phyloP scores from a whole-genome alignment of 305 asterid species.

The Fraxinus paxiana region DNA sequence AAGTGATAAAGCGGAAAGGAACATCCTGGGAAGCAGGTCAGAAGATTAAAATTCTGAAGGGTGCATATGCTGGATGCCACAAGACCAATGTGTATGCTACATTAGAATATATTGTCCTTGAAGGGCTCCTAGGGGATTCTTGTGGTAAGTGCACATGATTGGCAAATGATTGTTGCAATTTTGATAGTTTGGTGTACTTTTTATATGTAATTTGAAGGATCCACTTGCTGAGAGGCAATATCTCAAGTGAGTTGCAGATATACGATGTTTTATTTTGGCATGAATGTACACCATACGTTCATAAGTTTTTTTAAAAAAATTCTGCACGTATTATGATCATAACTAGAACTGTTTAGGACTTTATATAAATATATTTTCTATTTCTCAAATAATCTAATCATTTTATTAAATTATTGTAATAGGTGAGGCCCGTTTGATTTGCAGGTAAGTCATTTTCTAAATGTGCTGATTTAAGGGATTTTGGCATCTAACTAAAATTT shows the following conservation, averaged over 20 bases:
- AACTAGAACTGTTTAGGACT: neutral
- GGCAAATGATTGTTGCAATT: neutral
- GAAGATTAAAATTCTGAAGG: constrained; percentile 57
- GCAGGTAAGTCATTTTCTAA: constrained; percentile 50
- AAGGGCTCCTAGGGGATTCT: constrained; percentile 61
- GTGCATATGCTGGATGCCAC: constrained; percentile 59
- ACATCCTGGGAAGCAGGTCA: constrained; percentile 58
- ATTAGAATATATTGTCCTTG: constrained; percentile 58
- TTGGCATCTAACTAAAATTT: neutral
- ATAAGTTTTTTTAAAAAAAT: neutral
- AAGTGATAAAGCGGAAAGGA: constrained; percentile 47
- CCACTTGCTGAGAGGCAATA: neutral
- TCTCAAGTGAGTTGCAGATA: neutral
- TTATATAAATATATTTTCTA: neutral
- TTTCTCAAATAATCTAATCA: constrained; percentile 22
- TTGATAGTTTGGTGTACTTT: neutral
- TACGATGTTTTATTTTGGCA: neutral
- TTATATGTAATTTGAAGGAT: neutral
- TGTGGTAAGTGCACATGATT: constrained; percentile 46
- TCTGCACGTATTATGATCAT: neutral
- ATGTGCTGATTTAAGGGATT: neutral
- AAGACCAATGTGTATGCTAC: constrained; percentile 48
- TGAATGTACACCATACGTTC: neutral
- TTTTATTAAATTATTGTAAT: constrained; percentile 17
- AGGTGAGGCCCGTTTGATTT: constrained; percentile 68